Percentiles rank a stretch among this genome's conserved stretches.
These are phyloP conservation scores for Coemansia sp. DNA, from an alignment of 192 early-diverging fungal species.

Conservation along the genomic window DNA sequence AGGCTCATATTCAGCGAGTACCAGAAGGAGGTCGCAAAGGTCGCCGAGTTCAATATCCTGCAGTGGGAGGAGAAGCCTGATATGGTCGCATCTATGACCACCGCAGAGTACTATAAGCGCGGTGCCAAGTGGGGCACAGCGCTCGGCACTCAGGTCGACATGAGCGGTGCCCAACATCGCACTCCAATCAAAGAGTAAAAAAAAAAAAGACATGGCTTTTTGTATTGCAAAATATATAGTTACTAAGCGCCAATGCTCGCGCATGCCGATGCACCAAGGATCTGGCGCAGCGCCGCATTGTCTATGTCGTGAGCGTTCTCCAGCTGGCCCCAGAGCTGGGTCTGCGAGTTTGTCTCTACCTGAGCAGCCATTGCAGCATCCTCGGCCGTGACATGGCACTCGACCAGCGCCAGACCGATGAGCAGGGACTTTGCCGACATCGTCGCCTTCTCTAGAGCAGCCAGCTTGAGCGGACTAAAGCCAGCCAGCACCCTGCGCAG, in stretches of 20 bases:
- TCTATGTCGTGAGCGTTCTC: constrained; percentile 68
- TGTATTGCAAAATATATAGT: neutral
- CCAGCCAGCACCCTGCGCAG: constrained; percentile 60
- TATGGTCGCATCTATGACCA: constrained; percentile 7
- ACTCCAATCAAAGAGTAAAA: constrained; percentile 36
- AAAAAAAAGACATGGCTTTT: neutral
- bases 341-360: constrained; percentile 87
- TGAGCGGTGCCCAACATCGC: constrained; percentile 25
- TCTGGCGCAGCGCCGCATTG: constrained; percentile 63
- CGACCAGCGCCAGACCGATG: constrained; percentile 86
- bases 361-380: constrained; percentile 77
- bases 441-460: constrained; percentile 88
- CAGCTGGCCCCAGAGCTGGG: constrained; percentile 89
- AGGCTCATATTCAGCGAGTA: constrained; percentile 49
- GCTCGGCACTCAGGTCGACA: constrained; percentile 37
- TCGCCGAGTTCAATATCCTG: constrained; percentile 48
- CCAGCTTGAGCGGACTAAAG: constrained; percentile 74
- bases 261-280: constrained; percentile 76
- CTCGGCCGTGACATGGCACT: constrained; percentile 73
- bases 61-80: constrained; percentile 47
- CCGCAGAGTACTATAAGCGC: constrained; percentile 37
- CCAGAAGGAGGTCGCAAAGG: constrained; percentile 41
- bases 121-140: constrained; percentile 45
- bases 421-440: constrained; percentile 90
- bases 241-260: constrained; percentile 42